Base-by-base conservation (phyloP, 1,284 basidiomycete species). In the Microstroma glucosiphilum region DNA sequence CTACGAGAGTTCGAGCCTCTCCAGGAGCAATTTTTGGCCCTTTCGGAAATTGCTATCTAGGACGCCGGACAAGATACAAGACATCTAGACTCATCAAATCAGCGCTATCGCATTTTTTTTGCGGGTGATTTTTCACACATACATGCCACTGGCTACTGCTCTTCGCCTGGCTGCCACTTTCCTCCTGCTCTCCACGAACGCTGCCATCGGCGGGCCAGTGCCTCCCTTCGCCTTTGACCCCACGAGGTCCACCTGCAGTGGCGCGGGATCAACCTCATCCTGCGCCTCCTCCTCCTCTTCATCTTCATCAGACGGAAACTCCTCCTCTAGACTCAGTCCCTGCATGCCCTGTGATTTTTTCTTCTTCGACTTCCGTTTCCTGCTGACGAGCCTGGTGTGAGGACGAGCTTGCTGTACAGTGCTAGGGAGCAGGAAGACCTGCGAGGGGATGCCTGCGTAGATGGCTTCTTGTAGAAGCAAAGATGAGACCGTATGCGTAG, bases 251-350 rank as follows among this genome's bases (percentile, higher is more conserved):
- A 48, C 17, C 15, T 48, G 15, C 43, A 48, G 43, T 3, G 43
- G 43, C 43, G 21, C 15, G 3, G 43, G 43, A 21, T 48, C 43
- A 6, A 21, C 43, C 43, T 48, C 43, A n/a, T 48, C 43, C 21
- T 48, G 43, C 15, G 13, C 17, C 21, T 17, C 43, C 43, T 17
- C 15, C 17, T 17, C 43, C 17, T 48, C 43, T 48, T 48, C 43
- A n/a, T 48, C 43, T 4, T 48, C 43, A 48, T 48, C 43, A 12
- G 43, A 48, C 21, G 43, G 43, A 48, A 48, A 48, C 43, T 48
- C 43, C 21, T 48, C 43, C 43, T 48, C 43, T 6, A 48, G 43
- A 4, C 6, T 21, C 15, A 48, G 43, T 6, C 17, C 43, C 21
- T 17, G 21, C 43, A 17, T 21, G 12, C 43, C 43, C 21, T 17